These are phyloP conservation scores for Sonneratia alba DNA, from an alignment of 345 rosid genomes.

Conservation along the genomic window DNA sequence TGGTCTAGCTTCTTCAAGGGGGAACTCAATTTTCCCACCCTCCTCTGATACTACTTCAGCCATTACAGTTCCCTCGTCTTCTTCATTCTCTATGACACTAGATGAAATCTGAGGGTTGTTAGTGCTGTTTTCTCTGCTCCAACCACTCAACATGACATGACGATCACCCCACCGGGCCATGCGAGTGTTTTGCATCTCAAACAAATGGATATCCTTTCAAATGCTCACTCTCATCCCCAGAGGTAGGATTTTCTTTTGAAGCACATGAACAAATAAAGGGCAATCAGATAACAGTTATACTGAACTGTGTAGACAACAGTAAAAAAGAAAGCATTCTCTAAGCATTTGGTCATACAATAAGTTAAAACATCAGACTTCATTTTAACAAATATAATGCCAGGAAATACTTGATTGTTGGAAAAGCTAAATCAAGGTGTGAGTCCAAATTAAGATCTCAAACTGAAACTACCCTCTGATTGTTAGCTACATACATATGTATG, in stretches of 20 bases:
- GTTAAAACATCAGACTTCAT: not conserved
- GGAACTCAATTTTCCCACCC: slow-evolving; percentile 30
- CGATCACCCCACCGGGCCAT: slow-evolving; percentile 34
- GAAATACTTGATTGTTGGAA: not conserved
- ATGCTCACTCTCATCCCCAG: slow-evolving; percentile 18
- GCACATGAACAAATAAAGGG: not conserved
- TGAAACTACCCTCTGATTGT: too few relatives aligned
- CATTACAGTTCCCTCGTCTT: slow-evolving; percentile 22
- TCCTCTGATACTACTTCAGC: slow-evolving; percentile 18
- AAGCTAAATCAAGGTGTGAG: not conserved
- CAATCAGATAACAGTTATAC: not conserved
- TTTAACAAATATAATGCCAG: not conserved
- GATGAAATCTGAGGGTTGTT: slow-evolving; percentile 15
- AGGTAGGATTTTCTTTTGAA: not conserved
- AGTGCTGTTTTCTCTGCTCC: not conserved
- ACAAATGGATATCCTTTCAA: slow-evolving; percentile 30
- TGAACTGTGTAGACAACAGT: not conserved
- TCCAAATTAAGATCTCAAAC: not conserved
- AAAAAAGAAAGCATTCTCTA: not conserved
- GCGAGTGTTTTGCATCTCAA: slow-evolving; percentile 26
- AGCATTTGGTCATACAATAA: not conserved
- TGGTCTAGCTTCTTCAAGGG: slow-evolving; percentile 18
- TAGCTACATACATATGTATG: not conserved
- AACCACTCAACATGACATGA: not conserved
- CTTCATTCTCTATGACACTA: slow-evolving; percentile 19